Percentiles rank a stretch among this genome's conserved stretches.
phyloP scores from a whole-genome alignment of 495 filamentous ascomycete species.

The Podospora pseudopauciseta region DNA sequence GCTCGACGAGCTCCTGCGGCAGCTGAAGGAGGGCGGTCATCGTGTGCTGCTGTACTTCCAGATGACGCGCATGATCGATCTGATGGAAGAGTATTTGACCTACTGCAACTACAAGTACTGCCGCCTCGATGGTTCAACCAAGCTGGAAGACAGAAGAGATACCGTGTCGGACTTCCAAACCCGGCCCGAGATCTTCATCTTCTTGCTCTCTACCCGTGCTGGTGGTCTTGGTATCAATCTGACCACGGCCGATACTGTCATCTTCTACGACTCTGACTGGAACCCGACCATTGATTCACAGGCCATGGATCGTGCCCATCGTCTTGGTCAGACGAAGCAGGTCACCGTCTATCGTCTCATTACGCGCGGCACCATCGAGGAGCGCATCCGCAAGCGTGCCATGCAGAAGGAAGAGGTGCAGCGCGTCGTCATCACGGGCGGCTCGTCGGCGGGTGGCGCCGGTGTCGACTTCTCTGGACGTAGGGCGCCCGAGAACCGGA shows the following conservation, averaged over 20 bases:
- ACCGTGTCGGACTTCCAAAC: constrained; percentile 96
- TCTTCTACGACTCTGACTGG: constrained; percentile 99
- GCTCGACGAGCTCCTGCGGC: constrained; percentile 78
- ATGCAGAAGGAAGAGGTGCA: constrained; percentile 99
- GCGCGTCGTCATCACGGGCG: constrained; percentile 93
- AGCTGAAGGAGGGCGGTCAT: constrained; percentile 88
- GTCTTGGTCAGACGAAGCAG: constrained; percentile 92
- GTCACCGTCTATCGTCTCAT: constrained; percentile 97
- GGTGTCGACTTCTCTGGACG: constrained; percentile 89
- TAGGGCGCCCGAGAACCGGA: constrained; percentile 75
- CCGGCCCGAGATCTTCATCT: constrained; percentile 89
- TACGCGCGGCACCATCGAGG: constrained; percentile 94
- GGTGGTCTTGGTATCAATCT: constrained; percentile 98
- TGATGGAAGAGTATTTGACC: constrained; percentile 98
- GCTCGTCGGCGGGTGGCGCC: constrained; percentile 53
- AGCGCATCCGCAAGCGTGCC: constrained; percentile 95
- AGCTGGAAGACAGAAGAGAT: constrained; percentile 93
- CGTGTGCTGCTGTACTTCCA: constrained; percentile 99
- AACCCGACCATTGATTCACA: constrained; percentile 98
- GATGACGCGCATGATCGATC: constrained; percentile 99
- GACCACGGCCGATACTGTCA: constrained; percentile 88
- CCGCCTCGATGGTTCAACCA: constrained; percentile 94
- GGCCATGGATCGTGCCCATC: constrained; percentile 98
- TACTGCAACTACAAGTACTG: constrained; percentile 99
- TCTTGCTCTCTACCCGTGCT: constrained; percentile 90